Evolutionary conservation across 495 filamentous ascomycete species (phyloP), one percentile per base, ranked within the genome.

Genomic region (Aspergillus olivimuriae): DNA sequence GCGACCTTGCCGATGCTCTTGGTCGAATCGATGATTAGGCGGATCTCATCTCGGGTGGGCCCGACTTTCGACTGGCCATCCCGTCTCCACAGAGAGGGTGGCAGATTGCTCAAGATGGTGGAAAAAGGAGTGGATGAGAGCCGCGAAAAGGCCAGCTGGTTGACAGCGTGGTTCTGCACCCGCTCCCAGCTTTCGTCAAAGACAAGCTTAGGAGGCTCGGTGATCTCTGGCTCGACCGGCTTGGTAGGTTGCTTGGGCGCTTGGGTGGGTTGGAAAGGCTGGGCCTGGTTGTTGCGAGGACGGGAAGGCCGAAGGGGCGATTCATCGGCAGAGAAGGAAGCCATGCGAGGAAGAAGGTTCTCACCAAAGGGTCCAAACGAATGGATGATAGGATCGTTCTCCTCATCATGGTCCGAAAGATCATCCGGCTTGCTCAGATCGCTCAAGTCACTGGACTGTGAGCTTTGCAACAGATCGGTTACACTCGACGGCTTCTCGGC

Each of bases 131-230:
- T 90, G 9, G 90, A 92, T n/a, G 89, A 87, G 2, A 96, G 72
- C 15, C 94, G 87, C 10, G 92, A 95, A 61, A 85, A 98, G n/a
- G 94, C 90, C 15, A 98, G 73, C 62, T 98, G 92, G 61, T 97
- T 98, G 55, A 86, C 74, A 39, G 90, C 81, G 56, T 97, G 94
- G 57, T 96, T 89, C 61, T 53, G 76, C 53, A 57, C 66, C 52
- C 62, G 43, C 55, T 66, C 64, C 7, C 48, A 55, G 21, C 45
- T 50, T 36, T 69, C 65, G 37, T 56, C 68, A 34, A 52, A 50
- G 26, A 57, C 57, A 37, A 58, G 56, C 24, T 63, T 68, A 54
- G 33, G 55, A 48, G 49, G 36, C 43, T 16, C 47, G 22, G 54
- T 45, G 36, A 65, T 50, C 32, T 52, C 59, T 12, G 52, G 33